Conservation (phyloP, 352 stramenopile genomes). For the Blastocystis hominis region DNA sequence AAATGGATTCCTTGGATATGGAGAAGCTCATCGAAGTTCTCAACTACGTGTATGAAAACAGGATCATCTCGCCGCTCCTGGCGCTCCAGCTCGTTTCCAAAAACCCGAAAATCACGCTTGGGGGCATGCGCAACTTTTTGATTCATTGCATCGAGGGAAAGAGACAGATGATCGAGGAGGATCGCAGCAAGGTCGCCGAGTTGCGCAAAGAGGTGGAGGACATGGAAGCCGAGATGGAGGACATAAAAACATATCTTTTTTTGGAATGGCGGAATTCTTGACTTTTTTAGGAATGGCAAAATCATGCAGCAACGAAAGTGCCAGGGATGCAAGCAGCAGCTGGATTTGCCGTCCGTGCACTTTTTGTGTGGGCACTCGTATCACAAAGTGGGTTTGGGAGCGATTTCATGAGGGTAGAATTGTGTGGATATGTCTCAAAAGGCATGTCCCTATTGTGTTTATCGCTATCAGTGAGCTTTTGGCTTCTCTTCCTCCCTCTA, state of each 20-base stretch:
- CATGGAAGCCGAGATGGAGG: constrained; percentile 77
- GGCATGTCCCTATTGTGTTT: constrained; percentile 25
- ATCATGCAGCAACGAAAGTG: constrained; percentile 74
- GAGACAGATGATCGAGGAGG: constrained; percentile 72
- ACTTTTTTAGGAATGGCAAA: not conserved
- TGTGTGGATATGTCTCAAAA: constrained; percentile 2
- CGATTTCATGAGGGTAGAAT: not conserved
- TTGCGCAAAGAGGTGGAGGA: constrained; percentile 76
- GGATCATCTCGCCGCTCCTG: constrained; percentile 64
- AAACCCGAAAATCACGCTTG: constrained; percentile 71
- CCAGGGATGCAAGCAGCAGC: constrained; percentile 75
- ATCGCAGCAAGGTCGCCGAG: constrained; percentile 74
- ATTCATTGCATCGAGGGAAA: constrained; percentile 72
- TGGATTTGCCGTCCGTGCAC: constrained; percentile 79
- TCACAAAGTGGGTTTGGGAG: constrained; percentile 60
- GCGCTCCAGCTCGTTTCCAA: constrained; percentile 70
- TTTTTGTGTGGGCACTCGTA: constrained; percentile 83
- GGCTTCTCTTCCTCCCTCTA: not conserved
- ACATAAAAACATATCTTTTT: constrained; percentile 64
- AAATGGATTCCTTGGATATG: constrained; percentile 59
- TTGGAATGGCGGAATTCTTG: not conserved
- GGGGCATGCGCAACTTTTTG: constrained; percentile 74
- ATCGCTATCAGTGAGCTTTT: not conserved
- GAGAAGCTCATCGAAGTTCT: constrained; percentile 24
- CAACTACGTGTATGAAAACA: constrained; percentile 45